These are phyloP conservation scores for Penicillium polonicum DNA, from an alignment of 2,329 filamentous ascomycete species.

Conservation along the genomic window DNA sequence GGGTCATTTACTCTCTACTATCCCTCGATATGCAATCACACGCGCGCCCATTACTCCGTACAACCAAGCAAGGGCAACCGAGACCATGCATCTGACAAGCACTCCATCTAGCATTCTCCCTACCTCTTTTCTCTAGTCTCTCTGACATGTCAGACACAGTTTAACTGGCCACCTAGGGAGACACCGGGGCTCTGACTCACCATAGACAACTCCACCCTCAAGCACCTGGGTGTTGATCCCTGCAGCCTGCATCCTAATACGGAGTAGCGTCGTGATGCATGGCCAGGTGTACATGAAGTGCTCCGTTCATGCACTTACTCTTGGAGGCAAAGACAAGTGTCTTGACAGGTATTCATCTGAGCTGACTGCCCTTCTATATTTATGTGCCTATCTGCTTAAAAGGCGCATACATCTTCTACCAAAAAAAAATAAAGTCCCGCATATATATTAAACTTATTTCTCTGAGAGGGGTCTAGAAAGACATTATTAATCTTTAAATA, in stretches of 20 bases:
- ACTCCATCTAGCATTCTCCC: background rate
- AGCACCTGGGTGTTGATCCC: constrained; percentile 12
- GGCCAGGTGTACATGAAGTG: background rate
- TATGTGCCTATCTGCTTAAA: constrained; percentile 9
- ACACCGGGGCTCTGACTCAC: constrained; percentile 20
- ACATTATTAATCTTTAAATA: background rate
- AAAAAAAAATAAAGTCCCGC: background rate
- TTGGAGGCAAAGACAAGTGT: background rate
- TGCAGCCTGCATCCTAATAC: constrained; percentile 16
- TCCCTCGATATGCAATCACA: background rate
- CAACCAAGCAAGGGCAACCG: constrained; percentile 25
- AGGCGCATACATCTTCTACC: constrained; percentile 13
- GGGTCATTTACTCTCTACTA: background rate
- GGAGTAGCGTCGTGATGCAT: constrained; percentile 24
- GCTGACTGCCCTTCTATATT: background rate
- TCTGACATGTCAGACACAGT: constrained; percentile 6
- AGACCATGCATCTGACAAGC: constrained; percentile 4
- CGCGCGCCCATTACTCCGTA: constrained; percentile 20
- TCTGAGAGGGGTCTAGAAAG: background rate
- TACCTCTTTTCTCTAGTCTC: background rate
- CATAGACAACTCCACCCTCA: background rate
- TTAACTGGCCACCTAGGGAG: constrained; percentile 1
- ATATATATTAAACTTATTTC: background rate
- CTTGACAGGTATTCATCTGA: background rate
- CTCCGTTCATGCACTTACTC: background rate